Base-by-base conservation (phyloP, 2,329 filamentous ascomycete genomes). In the Emmonsiellopsis sp. region DNA sequence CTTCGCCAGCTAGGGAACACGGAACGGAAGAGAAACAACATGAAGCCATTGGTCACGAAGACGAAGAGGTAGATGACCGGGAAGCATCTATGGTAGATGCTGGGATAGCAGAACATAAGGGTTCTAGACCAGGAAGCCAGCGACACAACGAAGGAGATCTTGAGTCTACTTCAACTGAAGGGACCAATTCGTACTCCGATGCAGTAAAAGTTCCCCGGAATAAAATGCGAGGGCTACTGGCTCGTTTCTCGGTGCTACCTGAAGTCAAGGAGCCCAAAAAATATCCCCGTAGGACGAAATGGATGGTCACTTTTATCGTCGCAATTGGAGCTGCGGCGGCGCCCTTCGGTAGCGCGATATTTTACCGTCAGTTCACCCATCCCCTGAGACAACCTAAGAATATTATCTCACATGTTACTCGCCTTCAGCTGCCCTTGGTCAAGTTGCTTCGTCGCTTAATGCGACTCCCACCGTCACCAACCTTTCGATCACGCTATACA, bases 311-410 rank as follows among this genome's bases (percentile, higher is more conserved):
- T 0, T 75, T 82, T 37, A 80, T 92, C 47, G 81, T 95, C 45
- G 86, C 89, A 1, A 65, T 91, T 13, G 89, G 89, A 2, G 89
- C 82, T 1, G 83, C 85, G 11, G 86, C 82, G 0, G 89, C 86
- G 0, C 91, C 91, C 0, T 82, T 95, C 73, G 91, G 91, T 1
- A 91, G 87, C 31, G 81, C 86, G 1, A 90, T 95, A 52, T 83
- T 95, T 54, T 85, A 92, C 61, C 89, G 86, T 88, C 70, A 70
- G 83, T 77, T 13, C 2, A 54, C 34, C 42, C 20, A 40, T 4
- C 51, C 41, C 32, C 20, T 38, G 41, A 49, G 16, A 49, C 5
- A 31, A 45, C 9, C 41, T 37, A 9, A 26, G 20, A 34, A 10
- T 40, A 31, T 49, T 40, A 49, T 35, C 11, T 37, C 46, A 13